Evolutionary conservation across 192 early-diverging fungal genomes (phyloP), one percentile per base, ranked within the genome.

Genomic region (Coemansia sp.): DNA sequence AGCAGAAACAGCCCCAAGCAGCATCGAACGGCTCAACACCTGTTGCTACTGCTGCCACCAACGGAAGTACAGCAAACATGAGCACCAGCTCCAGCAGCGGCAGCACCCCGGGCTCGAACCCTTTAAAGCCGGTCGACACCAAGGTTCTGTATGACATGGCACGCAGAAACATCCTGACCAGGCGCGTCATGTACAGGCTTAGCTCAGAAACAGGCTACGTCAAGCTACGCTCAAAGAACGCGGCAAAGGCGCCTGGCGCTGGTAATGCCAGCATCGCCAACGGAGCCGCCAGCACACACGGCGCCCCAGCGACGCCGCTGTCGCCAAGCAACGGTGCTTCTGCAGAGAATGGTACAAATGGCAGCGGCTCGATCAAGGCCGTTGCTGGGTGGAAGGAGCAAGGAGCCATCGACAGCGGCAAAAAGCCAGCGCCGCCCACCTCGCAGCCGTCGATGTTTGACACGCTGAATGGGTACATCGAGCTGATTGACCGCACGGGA

Each of bases 121-220:
- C 70, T 6, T 45, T 68, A 20, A 22, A 55, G 41, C 68, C 45
- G 35, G 58, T 75, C 59, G 70, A 66, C 61, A 72, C 75, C 41
- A 83, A 83, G 66, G 53, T 69, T 38, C 68, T 83, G 34, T 83
- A 83, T 70, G 72, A 83, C 55, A 83, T 83, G 61, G 80, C 80
- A 17, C 68, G 69, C 6, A 75, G 75, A 56, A 77, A 83, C 51
- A 78, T 83, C 51, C 62, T 83, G 66, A 45, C 80, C 22, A 58
- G 72, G 52, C 80, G 80, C 39, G 67, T 75, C 43, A 65, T 78
- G 33, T 78, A 72, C 51, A 71, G 68, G 9, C 72, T 83, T 39
- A 83, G 80, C 66, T 71, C 68, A 11, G 80, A 83, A 22, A 83
- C 80, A 1, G 80, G 80, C 4, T 77, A 70, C 45, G 70, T 83